Evolutionary conservation across 805 yeast species (phyloP).

Genomic region (Yarrowia sp.): DNA sequence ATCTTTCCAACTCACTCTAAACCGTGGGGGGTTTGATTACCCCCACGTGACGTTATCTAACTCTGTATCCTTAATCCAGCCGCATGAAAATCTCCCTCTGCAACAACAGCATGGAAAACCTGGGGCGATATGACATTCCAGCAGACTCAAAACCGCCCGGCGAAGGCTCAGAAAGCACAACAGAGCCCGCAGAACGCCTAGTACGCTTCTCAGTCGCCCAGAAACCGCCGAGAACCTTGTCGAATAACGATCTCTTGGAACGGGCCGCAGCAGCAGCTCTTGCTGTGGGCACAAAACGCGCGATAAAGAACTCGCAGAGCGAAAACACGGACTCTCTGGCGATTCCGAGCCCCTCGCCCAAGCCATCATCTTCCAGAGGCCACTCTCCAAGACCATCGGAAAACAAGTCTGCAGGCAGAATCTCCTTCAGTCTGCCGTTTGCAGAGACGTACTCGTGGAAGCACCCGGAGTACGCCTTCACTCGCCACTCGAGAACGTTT

Average conservation of each 20-base stretch:
- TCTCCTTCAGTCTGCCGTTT: neutral
- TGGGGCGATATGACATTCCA: neutral
- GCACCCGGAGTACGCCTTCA: constrained; percentile 38
- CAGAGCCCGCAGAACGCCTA: neutral
- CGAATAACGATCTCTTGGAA: neutral
- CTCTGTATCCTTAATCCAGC: neutral
- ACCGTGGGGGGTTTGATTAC: too few species aligned
- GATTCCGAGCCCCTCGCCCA: neutral
- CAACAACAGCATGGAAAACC: constrained; percentile 1
- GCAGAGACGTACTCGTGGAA: constrained; percentile 7
- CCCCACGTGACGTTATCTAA: constrained; percentile 7
- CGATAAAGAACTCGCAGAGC: neutral
- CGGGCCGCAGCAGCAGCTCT: neutral
- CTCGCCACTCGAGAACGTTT: constrained; percentile 45
- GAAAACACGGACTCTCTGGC: neutral
- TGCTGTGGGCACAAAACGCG: neutral
- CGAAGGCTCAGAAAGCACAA: neutral
- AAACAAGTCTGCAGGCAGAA: neutral
- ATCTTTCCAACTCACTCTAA: neutral
- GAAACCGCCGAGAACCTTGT: neutral
- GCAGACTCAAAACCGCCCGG: neutral
- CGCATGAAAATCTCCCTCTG: constrained; percentile 6
- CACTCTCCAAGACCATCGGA: neutral
- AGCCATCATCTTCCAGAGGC: neutral
- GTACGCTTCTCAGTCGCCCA: constrained; percentile 4